Conservation (phyloP, 176 grass and related monocot species). For the Elymus sibiricus region DNA sequence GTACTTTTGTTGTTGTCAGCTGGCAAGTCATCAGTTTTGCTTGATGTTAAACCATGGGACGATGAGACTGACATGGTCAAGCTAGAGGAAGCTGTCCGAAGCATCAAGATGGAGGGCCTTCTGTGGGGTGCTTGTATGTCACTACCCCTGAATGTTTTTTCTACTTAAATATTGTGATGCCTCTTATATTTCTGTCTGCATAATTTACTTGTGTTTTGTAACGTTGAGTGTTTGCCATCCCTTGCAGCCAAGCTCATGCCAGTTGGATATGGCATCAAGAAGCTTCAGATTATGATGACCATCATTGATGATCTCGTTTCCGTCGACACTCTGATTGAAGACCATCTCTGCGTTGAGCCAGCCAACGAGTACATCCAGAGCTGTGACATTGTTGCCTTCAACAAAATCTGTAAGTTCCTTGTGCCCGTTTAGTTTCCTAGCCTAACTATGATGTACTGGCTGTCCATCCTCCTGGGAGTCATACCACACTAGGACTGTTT, state of each 20-base stretch:
- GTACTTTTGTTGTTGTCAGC: slow-evolving; percentile 23
- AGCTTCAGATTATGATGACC: slow-evolving; percentile 98
- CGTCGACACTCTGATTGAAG: slow-evolving; percentile 72
- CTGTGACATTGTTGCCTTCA: slow-evolving; percentile 96
- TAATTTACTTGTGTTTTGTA: not conserved
- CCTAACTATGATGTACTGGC: not conserved
- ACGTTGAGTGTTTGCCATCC: not conserved
- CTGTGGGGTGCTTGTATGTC: slow-evolving; percentile 95
- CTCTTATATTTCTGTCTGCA: not conserved
- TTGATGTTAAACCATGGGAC: slow-evolving; percentile 94
- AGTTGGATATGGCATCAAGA: slow-evolving; percentile 98
- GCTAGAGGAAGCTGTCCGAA: slow-evolving; percentile 85
- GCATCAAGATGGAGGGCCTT: slow-evolving; percentile 80
- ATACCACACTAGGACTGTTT: not conserved
- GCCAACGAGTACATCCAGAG: slow-evolving; percentile 88
- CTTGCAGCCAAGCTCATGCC: slow-evolving; percentile 82
- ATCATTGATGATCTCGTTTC: slow-evolving; percentile 94
- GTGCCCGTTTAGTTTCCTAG: not conserved
- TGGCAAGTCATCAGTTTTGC: slow-evolving; percentile 84
- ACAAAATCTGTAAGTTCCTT: slow-evolving; percentile 84
- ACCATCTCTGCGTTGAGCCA: slow-evolving; percentile 46
- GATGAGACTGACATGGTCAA: slow-evolving; percentile 97
- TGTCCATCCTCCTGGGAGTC: not conserved
- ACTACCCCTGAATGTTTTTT: not conserved
- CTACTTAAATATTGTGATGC: not conserved